Evolutionary conservation across 1,284 basidiomycete species (phyloP), one percentile per base, ranked within the genome.

Genomic region (Pholiota adiposa): DNA sequence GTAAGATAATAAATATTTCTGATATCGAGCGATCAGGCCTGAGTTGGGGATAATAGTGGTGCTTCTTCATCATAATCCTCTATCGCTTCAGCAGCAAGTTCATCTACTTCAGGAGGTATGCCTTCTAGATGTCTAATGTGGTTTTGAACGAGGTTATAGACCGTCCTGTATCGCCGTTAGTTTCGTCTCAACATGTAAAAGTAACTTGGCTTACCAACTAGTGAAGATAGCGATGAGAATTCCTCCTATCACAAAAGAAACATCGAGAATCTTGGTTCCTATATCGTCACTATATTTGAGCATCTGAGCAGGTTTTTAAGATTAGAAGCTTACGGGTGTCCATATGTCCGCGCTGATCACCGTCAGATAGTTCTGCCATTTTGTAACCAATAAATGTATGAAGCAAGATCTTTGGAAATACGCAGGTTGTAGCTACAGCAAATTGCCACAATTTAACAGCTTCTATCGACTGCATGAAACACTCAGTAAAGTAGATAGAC

Each of bases 371-470:
- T 23, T 79, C 79, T 43, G 89, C 90, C 48, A 93, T 83, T 21
- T 86, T 84, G 0, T 89, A 89, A 1, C 92, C 93, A 57, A 93
- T 85, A 71, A 93, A 93, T 23, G 89, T 85, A 58, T 90, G 84
- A 21, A 94, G 77, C 34, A 89, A 73, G 6, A 90, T 74, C 69
- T 89, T 92, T 16, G 92, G 92, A 50, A 87, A 84, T 36, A 87
- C 79, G 67, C 86, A 88, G 46, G 81, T 72, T 5, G 89, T 94
- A 2, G 93, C 93, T 14, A 87, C 68, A 46, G 86, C 75, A 71
- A 94, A 94, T 73, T 94, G 90, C 79, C 83, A 85, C 1, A 93
- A 69, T 1, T 84, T 77, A 8, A 94, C 91, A 4, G 89, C 77
- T 67, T 87, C 80, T 59, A 94, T 90, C 19, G 88, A 90, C 88